Percentiles rank a stretch among this genome's conserved stretches.
Evolutionary conservation across 345 rosid species (phyloP).

Genomic region (thale cress (Arabidopsis thaliana)): TAIR10.1 NC_003075.7:14088501-14089000

Average conservation of each 20-base stretch:
- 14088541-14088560: slow-evolving; percentile 52
- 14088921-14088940: slow-evolving; percentile 64
- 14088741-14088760: slow-evolving; percentile 53
- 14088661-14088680: slow-evolving; percentile 59
- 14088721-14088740: slow-evolving; percentile 64
- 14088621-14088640: slow-evolving; percentile 53
- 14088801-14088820: slow-evolving; percentile 37
- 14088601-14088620: slow-evolving; percentile 22
- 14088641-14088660: slow-evolving; percentile 57
- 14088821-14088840: slow-evolving; percentile 83
- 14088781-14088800: slow-evolving; percentile 45
- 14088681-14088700: slow-evolving; percentile 56
- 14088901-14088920: slow-evolving; percentile 58
- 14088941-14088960: slow-evolving; percentile 59
- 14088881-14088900: slow-evolving; percentile 64
- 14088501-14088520: slow-evolving; percentile 9
- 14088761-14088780: slow-evolving; percentile 51
- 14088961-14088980: slow-evolving; percentile 67
- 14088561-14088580: slow-evolving; percentile 71
- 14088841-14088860: slow-evolving; percentile 62
- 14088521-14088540: neutral
- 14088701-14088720: slow-evolving; percentile 52
- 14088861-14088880: slow-evolving; percentile 71
- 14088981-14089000: slow-evolving; percentile 39
- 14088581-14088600: slow-evolving; percentile 40